Base-by-base conservation (phyloP, 2,329 filamentous ascomycete genomes). In the Microascus cirrosus region DNA sequence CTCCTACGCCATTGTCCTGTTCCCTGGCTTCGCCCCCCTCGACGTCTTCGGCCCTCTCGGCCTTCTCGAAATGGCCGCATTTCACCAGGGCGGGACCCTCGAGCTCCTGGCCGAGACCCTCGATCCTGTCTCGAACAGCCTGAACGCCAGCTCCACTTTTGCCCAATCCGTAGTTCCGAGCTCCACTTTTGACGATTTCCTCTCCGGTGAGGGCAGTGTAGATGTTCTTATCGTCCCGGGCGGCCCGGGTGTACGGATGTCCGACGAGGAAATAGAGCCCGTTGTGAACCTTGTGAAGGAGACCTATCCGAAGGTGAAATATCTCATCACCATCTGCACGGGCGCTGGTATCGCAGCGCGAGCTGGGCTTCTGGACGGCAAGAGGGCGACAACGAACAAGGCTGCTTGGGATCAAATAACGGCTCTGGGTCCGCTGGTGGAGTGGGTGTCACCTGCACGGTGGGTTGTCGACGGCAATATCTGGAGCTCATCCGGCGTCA, bases 201-300 rank as follows among this genome's bases (percentile, higher is more conserved):
- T 78, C 1, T 69, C 68, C 2, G 6, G 22, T 15, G 73, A 76
- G 1, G 77, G 78, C 1, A 72, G 74, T n/a, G 68, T 86, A 4
- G 82, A 87, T 52, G 79, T 87, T 3, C 73, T 89, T 22, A 67
- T 90, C n/a, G 69, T 89, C 8, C 86, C 86, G 0, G 85, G 86
- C 1, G 85, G 86, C 0, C 57, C 71, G 0, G 85, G 84, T 0
- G 72, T 71, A 0, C 68, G 75, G 2, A 62, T 59, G 54, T 57
- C 63, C n/a, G 64, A 66, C 66, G 28, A 65, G 58, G 73, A 67
- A 3, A 58, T 66, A 32, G 61, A 61, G 2, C 61, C 71, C 0
- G 69, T 76, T 1, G 67, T 79, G 2, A 69, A 74, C 1, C 65
- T 77, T 63, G 68, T 84, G 50, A 63, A 65, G 0, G 66, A 67